These are phyloP conservation scores for Pseudogymnoascus sp. DNA, from an alignment of 2,329 filamentous ascomycete genomes.

Conservation along the genomic window DNA sequence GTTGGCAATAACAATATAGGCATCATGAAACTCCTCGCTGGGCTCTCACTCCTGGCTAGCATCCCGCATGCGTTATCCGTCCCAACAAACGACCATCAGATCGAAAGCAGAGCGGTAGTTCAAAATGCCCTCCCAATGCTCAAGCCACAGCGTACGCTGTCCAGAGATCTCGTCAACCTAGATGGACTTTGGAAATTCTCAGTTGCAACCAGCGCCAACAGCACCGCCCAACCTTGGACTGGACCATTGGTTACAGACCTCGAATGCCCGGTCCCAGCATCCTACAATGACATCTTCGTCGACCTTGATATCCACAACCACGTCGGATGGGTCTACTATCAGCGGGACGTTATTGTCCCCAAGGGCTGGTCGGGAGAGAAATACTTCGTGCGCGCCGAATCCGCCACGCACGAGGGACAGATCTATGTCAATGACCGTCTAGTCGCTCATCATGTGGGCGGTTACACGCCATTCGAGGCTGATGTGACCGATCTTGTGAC, in stretches of 20 bases:
- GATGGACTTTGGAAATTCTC: constrained; percentile 23
- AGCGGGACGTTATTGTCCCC: constrained; percentile 22
- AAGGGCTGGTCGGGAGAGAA: constrained; percentile 15
- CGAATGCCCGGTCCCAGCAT: constrained; percentile 19
- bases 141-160: constrained; percentile 16
- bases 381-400: constrained; percentile 23
- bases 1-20: neutral
- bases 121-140: constrained; percentile 14
- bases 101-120: neutral
- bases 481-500: constrained; percentile 19
- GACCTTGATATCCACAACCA: constrained; percentile 22
- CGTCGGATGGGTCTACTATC: constrained; percentile 28
- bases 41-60: neutral
- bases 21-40: neutral
- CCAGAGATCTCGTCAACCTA: constrained; percentile 16
- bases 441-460: constrained; percentile 21
- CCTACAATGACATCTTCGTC: constrained; percentile 23
- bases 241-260: neutral
- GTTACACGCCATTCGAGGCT: constrained; percentile 25
- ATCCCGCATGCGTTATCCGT: neutral
- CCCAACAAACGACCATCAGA: neutral
- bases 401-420: constrained; percentile 23
- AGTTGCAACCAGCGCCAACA: neutral
- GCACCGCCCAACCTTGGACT: neutral
- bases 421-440: constrained; percentile 24